A percentile compares a stretch with the other conserved stretches of the same genome.
Evolutionary conservation across 2,329 filamentous ascomycete species (phyloP).

Genomic region (Ceratocystis albifundus): DNA sequence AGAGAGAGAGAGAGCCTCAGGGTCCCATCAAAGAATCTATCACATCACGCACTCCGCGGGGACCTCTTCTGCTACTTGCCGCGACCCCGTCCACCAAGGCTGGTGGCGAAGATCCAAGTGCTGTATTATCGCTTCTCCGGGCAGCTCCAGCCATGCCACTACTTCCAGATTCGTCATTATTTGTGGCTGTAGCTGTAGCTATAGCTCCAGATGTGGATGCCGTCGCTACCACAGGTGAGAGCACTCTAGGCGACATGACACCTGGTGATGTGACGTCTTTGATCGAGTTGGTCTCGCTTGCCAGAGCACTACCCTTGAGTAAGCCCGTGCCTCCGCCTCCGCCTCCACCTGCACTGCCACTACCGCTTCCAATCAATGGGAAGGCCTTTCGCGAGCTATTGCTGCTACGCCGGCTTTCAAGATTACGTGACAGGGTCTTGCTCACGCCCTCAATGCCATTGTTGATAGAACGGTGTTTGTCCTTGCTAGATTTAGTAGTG

Average conservation of each 20-base stretch:
- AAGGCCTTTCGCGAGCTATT: constrained; percentile 69
- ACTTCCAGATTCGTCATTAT: background rate
- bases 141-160: background rate
- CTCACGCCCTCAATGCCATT: constrained; percentile 60
- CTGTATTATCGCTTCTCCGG: background rate
- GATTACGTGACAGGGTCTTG: constrained; percentile 70
- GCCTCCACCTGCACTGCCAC: constrained; percentile 29
- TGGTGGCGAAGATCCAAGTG: background rate
- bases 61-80: background rate
- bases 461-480: constrained; percentile 39
- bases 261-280: constrained; percentile 36
- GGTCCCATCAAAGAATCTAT: constrained; percentile 43
- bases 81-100: background rate
- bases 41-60: constrained; percentile 6
- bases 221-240: constrained; percentile 14
- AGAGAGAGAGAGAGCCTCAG: constrained; percentile 26
- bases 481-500: constrained; percentile 25
- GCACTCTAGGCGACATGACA: constrained; percentile 30
- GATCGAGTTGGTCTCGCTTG: constrained; percentile 49
- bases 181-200: background rate
- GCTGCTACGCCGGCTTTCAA: constrained; percentile 84
- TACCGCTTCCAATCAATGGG: constrained; percentile 39
- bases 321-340: constrained; percentile 27
- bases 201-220: background rate
- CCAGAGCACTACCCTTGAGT: constrained; percentile 41